phyloP scores from a whole-genome alignment of 1,284 basidiomycete species.

The Cutaneotrichosporon cavernicola region DNA sequence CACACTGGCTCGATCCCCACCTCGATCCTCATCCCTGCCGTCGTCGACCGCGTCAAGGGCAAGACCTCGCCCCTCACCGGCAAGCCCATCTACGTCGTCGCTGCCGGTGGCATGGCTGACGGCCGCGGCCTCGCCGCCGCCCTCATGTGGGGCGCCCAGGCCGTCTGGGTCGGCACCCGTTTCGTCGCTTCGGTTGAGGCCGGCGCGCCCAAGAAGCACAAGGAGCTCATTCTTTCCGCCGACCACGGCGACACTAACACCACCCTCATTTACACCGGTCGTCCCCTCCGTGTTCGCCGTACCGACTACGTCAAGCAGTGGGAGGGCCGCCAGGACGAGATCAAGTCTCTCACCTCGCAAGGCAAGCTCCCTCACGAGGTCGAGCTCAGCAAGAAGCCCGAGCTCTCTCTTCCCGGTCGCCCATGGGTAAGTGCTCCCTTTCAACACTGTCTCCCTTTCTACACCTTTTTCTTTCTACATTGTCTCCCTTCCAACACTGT shows the following conservation, averaged over 20 bases:
- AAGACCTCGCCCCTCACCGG: constrained; percentile 73
- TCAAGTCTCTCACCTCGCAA: constrained; percentile 67
- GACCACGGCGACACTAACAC: constrained; percentile 59
- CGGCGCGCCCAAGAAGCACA: constrained; percentile 28
- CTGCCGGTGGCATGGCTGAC: constrained; percentile 81
- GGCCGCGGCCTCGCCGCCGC: constrained; percentile 82
- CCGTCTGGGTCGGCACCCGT: constrained; percentile 84
- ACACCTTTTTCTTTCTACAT: no score
- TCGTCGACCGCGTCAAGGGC: constrained; percentile 74
- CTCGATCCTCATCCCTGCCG: constrained; percentile 60
- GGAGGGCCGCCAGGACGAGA: constrained; percentile 51
- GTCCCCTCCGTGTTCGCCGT: constrained; percentile 76
- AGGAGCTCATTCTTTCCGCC: constrained; percentile 43
- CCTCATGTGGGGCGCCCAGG: constrained; percentile 77
- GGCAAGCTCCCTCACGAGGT: constrained; percentile 71
- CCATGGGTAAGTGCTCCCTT: constrained; percentile 14
- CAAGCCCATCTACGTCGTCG: constrained; percentile 74
- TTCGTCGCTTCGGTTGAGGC: constrained; percentile 66
- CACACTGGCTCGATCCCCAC: constrained; percentile 52
- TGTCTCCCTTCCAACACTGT: not conserved
- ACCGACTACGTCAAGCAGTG: constrained; percentile 78
- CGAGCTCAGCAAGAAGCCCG: constrained; percentile 59
- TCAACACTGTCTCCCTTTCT: not conserved
- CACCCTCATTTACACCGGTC: constrained; percentile 81
- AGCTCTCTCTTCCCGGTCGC: constrained; percentile 25